Evolutionary conservation across 1,284 basidiomycete genomes (phyloP), one percentile per base, ranked within the genome.

Genomic region (Athelia sp.): DNA sequence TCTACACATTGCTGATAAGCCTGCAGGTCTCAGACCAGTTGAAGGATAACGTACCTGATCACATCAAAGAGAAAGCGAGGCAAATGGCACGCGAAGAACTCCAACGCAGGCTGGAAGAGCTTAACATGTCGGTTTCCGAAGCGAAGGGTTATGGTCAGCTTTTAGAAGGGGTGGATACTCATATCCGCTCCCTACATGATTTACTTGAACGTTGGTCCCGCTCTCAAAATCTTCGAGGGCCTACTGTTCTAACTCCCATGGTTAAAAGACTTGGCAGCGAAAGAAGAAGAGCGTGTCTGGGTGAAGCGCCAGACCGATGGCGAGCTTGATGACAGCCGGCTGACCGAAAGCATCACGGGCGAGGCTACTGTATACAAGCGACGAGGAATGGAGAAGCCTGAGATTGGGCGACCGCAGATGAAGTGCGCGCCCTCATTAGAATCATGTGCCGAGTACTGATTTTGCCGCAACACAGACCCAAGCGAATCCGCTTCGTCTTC

Each of bases 341-440:
- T 85, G 46, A 81, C 79, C 3, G 82, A 85, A 58, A 81, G 82
- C 15, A 57, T 84, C 23, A 84, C 82, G 6, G 82, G 82, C 6
- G 82, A 85, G 59, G 71, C 79, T 4, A 80, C 81, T 0, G 81
- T 85, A 0, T 85, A 84, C 62, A 85, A 85, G 58, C 74, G 82
- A 15, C 74, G 82, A 19, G 78, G 79, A 1, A 79, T 81, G 79
- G 80, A 81, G 52, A 82, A 82, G 55, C 82, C 82, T 14, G 81
- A 84, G 61, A 57, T 82, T 46, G 82, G 81, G 2, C 69, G 79
- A 22, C 82, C 82, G 9, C 82, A 85, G 59, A 69, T 85, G 54
- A 85, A 84, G 82, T 84, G 51, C 15, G 21, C 22, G 40, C 19
- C 23, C 45, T 40, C 36, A 40, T n/a, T 29, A 18, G 24, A 38